These are phyloP conservation scores for Daphne laureola DNA, from an alignment of 441 rosid genomes.

Conservation along the genomic window DNA sequence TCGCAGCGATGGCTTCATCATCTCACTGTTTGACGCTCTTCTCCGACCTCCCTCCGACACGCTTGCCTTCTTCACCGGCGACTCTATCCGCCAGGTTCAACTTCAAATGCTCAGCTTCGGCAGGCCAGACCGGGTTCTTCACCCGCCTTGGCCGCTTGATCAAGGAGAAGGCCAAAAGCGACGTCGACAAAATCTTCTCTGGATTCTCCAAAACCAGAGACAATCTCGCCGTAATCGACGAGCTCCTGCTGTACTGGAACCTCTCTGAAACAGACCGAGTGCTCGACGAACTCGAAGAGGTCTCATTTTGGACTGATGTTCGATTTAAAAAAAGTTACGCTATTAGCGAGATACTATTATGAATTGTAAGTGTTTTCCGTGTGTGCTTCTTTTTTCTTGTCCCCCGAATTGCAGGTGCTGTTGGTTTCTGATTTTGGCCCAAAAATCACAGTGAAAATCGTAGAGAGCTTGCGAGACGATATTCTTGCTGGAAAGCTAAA, in stretches of 20 bases:
- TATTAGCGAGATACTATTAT: not conserved
- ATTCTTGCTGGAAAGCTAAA: constrained; percentile 79
- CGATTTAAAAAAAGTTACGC: not conserved
- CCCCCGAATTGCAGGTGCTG: constrained; percentile 41
- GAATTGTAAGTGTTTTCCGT: not conserved
- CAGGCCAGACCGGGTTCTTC: constrained; percentile 86
- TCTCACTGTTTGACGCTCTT: constrained; percentile 32
- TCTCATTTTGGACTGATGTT: constrained; percentile 9
- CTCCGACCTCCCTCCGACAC: constrained; percentile 15
- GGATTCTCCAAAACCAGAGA: constrained; percentile 93
- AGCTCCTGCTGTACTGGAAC: constrained; percentile 91
- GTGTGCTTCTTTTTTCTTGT: not conserved
- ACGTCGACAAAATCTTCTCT: constrained; percentile 77
- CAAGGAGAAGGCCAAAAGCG: constrained; percentile 88
- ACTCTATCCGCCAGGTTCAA: constrained; percentile 17
- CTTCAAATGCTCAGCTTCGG: constrained; percentile 56
- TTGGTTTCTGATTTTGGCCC: constrained; percentile 96
- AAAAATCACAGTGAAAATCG: constrained; percentile 72
- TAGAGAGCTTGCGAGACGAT: constrained; percentile 77
- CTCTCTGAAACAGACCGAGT: constrained; percentile 89
- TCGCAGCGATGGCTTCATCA: constrained; percentile 16
- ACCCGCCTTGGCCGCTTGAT: constrained; percentile 76
- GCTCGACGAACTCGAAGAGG: constrained; percentile 95
- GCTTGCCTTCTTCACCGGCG: constrained; percentile 5
- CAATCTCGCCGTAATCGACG: constrained; percentile 83